Base-by-base conservation (phyloP, 495 filamentous ascomycete genomes). In the Xylaria cubensis region DNA sequence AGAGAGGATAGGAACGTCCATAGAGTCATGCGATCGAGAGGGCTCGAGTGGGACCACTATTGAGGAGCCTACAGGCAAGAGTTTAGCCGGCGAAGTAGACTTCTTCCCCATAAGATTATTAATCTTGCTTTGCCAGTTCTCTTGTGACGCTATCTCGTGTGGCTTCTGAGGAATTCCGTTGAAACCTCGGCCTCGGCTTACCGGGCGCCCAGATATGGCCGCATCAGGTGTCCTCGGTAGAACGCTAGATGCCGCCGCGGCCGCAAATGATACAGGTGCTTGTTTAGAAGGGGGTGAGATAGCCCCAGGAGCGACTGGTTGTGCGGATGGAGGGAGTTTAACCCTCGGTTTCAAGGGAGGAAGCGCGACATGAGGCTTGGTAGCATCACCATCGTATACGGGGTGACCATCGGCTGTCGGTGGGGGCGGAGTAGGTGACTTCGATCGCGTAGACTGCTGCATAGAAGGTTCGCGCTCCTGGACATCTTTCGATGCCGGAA, bases 81-180 rank as follows among this genome's bases (percentile, higher is more conserved):
- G 82, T 75, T 85, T 88, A 44, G 87, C 86, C 51, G 85, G 88
- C 34, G 89, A 81, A 0, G 82, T 78, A 51, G 86, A 84, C 75
- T 92, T 93, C 32, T 89, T 88, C 15, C 86, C 86, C 67, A 95
- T 86, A 13, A 95, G 87, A 65, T 80, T 88, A 75, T 93, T 91
- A 78, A 95, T 90, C 77, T 87, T 90, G 64, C 92, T 90, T 77
- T 94, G 92, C 92, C 92, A 95, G 10, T 84, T 74, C 50, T 78
- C 77, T 44, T 79, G 77, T 0, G 77, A 78, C 1, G 74, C 71
- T 24, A 79, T 77, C 61, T 77, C 77, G 46, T 75, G 74, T 0
- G 77, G 74, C 6, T 61, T 76, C 64, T 79, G 77, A 32, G 71
- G 69, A 39, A 79, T 74, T 12, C 74, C 73, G 12, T 66, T 72